Evolutionary conservation across 1,284 basidiomycete species (phyloP), one percentile per base, ranked within the genome.

Genomic region (Gymnopus androsaceus): DNA sequence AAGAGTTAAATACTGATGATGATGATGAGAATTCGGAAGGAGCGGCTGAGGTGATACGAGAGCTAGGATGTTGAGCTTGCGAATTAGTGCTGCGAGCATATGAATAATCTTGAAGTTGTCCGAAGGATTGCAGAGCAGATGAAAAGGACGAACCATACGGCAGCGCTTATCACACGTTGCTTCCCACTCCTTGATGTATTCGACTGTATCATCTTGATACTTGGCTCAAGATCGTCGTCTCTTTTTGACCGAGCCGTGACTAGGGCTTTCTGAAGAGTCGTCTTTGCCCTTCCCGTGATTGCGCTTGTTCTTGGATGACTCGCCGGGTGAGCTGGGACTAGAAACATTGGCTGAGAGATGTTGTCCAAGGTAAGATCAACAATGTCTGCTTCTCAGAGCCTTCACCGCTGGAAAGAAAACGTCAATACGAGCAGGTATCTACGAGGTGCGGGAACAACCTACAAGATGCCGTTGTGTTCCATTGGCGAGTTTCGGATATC

Each of bases 21-120:
- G 71, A 80, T 71, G 55, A 37, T 23, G 38, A 49, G 23, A 36
- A 28, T 37, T 52, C 34, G 9, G 45, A 54, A 17, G 60, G 59
- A 33, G 51, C 47, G 30, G 36, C 41, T 8, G 55, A 56, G 4
- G 47, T 30, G 3, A 34, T 37, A 45, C 55, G 54, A 14, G 58
- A 49, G 11, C 34, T 38, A 15, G 41, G 14, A 28, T 44, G 45
- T 37, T 37, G 54, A 38, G 45, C 41, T 45, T 79, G 75, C 9
- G 76, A 75, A 12, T 75, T 66, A 34, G 80, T 75, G 62, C 76
- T 80, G 58, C 85, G 83, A 61, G 88, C 69, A 68, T 90, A 88
- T 7, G 77, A 76, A 65, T 89, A 83, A 67, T 92, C 90, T 54
- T 85, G 79, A 62, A 90, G 78, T 57, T 84, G 79, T 28, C 85